phyloP scores from a whole-genome alignment of 1,139 yeast species.

The Hansenula lynferdii region DNA sequence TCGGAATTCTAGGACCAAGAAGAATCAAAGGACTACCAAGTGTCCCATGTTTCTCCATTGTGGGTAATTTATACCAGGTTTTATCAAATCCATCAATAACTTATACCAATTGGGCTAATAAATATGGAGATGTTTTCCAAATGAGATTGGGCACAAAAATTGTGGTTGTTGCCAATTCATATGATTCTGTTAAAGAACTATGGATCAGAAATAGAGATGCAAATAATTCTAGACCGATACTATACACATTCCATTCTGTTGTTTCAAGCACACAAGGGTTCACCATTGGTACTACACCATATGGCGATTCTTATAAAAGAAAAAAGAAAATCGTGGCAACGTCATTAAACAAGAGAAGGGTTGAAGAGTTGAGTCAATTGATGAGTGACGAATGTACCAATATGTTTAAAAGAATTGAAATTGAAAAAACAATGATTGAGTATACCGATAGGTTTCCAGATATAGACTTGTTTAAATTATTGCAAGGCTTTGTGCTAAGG shows the following conservation, averaged over 20 bases:
- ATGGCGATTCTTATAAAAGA: conserved; percentile 45
- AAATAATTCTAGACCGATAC: conserved; percentile 62
- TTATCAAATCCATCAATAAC: conserved; percentile 46
- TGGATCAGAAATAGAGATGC: conserved; percentile 52
- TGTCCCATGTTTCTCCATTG: conserved; percentile 46
- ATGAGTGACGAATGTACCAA: conserved; percentile 41
- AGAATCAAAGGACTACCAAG: conserved; percentile 33
- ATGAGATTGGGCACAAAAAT: conserved; percentile 53
- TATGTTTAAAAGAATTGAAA: conserved; percentile 24
- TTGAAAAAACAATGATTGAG: conserved; percentile 3
- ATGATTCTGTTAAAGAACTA: conserved; percentile 43
- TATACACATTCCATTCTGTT: conserved; percentile 63
- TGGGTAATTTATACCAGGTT: conserved; percentile 48
- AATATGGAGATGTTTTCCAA: conserved; percentile 51
- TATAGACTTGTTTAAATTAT: conserved; percentile 35
- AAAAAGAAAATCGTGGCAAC: conserved; percentile 52
- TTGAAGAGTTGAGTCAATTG: conserved; percentile 30
- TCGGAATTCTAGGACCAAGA: conserved; percentile 23
- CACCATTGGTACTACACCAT: conserved; percentile 78
- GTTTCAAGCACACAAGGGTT: conserved; percentile 59
- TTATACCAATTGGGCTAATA: conserved; percentile 43
- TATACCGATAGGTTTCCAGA: conserved; percentile 25
- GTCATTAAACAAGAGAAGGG: conserved; percentile 38
- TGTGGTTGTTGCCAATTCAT: conserved; percentile 63
- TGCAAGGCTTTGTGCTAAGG: conserved; percentile 52